Evolutionary conservation across 2,329 filamentous ascomycete species (phyloP).

Genomic region (Arthrobotrys sinensis): DNA sequence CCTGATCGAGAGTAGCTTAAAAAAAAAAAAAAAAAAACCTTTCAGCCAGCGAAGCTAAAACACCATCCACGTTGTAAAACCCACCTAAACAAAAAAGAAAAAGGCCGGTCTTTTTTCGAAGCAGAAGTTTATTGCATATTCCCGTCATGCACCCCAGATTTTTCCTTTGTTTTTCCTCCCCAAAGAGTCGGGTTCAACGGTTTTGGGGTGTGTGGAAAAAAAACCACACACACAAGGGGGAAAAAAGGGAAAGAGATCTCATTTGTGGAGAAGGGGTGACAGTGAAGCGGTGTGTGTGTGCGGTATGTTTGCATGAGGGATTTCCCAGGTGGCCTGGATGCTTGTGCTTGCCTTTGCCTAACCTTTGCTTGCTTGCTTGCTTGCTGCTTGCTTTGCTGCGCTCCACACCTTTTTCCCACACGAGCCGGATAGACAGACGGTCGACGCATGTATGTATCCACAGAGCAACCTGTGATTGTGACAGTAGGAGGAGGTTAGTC

Average conservation of each 20-base stretch:
- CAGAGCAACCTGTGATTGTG: conserved; percentile 22
- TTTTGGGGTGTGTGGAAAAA: conserved; percentile 12
- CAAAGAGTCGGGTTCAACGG: conserved; percentile 47
- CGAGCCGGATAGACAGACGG: conserved; percentile 11
- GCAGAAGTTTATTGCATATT: conserved; percentile 1
- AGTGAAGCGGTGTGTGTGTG: not conserved
- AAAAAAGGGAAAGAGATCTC: not conserved
- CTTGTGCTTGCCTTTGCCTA: not conserved
- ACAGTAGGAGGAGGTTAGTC: not conserved
- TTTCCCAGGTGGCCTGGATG: conserved; percentile 13
- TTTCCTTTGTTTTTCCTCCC: conserved; percentile 56
- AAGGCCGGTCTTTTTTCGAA: too few species aligned
- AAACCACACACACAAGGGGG: not conserved
- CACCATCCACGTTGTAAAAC: conserved; percentile 17
- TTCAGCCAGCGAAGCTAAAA: conserved; percentile 11
- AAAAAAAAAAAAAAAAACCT: not conserved
- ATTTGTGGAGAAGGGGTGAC: conserved; percentile 1
- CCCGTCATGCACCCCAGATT: conserved; percentile 55
- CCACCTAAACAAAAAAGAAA: not conserved
- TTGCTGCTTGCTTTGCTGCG: not conserved
- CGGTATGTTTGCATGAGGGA: conserved; percentile 13
- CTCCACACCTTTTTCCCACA: conserved; percentile 4
- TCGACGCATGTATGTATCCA: not conserved
- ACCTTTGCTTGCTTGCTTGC: not conserved
- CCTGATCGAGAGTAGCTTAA: not conserved